Percentiles rank a stretch among this genome's conserved stretches.
These are phyloP conservation scores for Bocquillonia castaneifolia DNA, from an alignment of 441 rosid genomes.

Conservation along the genomic window DNA sequence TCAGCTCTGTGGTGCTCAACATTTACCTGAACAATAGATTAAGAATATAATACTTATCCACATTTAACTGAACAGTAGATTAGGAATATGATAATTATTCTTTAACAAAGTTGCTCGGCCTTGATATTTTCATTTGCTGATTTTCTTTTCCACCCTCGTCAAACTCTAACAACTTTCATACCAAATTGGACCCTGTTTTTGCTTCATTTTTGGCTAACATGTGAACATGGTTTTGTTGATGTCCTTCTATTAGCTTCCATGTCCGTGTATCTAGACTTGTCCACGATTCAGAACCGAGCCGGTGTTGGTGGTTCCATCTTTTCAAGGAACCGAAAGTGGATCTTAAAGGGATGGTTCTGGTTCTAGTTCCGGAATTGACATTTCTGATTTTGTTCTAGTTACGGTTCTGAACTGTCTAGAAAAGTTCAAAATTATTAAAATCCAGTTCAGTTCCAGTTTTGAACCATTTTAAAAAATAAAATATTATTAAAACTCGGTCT, in stretches of 20 bases:
- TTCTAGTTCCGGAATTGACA: too few species aligned
- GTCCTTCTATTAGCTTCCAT: slow-evolving; percentile 3
- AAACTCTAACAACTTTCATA: not conserved
- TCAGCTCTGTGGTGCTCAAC: not conserved
- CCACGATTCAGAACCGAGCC: too few species aligned
- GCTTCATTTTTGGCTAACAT: not conserved
- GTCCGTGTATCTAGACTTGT: not conserved
- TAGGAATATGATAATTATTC: not conserved
- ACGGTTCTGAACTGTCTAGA: too few species aligned
- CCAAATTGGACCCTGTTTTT: not conserved
- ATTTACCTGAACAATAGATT: not conserved
- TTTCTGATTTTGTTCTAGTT: too few species aligned
- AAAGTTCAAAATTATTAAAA: too few species aligned
- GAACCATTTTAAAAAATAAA: too few species aligned
- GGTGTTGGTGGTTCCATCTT: too few species aligned
- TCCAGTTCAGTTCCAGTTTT: too few species aligned
- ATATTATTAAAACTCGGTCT: too few species aligned
- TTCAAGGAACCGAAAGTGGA: too few species aligned
- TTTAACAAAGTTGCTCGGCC: not conserved
- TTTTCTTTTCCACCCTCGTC: not conserved
- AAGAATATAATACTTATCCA: not conserved
- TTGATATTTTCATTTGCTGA: not conserved
- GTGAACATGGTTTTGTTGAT: not conserved
- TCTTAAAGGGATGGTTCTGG: too few species aligned
- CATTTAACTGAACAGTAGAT: not conserved